Evolutionary conservation across 2,329 filamentous ascomycete genomes (phyloP).

Genomic region (Teratosphaeria zuluensis): DNA sequence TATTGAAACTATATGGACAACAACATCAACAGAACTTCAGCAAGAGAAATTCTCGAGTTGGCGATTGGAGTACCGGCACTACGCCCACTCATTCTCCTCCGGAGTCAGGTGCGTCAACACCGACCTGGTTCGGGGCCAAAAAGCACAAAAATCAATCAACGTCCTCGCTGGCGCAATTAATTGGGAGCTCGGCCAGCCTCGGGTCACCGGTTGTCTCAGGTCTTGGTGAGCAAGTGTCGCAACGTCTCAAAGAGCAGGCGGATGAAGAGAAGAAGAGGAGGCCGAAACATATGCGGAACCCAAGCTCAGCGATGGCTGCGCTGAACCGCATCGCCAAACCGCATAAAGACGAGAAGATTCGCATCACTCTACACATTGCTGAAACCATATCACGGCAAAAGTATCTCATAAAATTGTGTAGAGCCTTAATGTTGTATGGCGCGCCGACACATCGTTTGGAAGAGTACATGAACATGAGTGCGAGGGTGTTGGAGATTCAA

Average conservation of each 20-base stretch:
- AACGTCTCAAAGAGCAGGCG: conserved; percentile 30
- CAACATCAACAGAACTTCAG: conserved; percentile 12
- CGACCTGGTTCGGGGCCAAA: conserved; percentile 30
- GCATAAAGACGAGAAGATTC: conserved; percentile 41
- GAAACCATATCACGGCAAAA: conserved; percentile 68
- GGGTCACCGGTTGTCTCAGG: conserved; percentile 32
- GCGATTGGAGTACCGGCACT: conserved; percentile 20
- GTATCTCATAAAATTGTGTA: conserved; percentile 76
- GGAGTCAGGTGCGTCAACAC: conserved; percentile 33
- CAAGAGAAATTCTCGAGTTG: conserved; percentile 11
- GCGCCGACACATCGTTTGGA: conserved; percentile 86
- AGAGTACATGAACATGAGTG: conserved; percentile 84
- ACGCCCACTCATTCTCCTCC: conserved; percentile 32
- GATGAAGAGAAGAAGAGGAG: conserved; percentile 29
- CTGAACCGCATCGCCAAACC: conserved; percentile 25
- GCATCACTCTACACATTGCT: conserved; percentile 52
- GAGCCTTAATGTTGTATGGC: conserved; percentile 79
- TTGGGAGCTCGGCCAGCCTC: conserved; percentile 36
- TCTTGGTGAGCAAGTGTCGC: conserved; percentile 33
- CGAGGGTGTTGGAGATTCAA: conserved; percentile 79
- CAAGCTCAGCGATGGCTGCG: conserved; percentile 23
- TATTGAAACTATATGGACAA: conserved; percentile 59
- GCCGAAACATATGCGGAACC: conserved; percentile 13
- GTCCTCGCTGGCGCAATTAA: conserved; percentile 33
- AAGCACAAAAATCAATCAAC: conserved; percentile 27